Conservation (phyloP, 768 basidiomycete genomes). For the Pisolithus marmoratus region DNA sequence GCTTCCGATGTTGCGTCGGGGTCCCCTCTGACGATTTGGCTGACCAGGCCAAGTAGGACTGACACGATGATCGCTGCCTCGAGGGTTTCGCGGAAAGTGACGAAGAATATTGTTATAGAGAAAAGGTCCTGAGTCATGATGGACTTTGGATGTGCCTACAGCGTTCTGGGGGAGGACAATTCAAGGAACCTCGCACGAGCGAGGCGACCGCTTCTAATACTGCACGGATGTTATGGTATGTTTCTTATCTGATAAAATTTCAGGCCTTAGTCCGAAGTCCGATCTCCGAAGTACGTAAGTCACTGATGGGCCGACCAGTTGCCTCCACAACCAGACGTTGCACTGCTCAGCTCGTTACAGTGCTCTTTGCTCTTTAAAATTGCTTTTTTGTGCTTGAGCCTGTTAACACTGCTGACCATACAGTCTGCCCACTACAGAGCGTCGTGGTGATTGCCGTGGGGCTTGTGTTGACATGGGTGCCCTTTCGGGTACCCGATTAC, state of each 20-base stretch:
- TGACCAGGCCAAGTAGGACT: conserved; percentile 85
- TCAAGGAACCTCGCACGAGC: no score
- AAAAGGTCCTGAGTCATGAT: conserved; percentile 70
- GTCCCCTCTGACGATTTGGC: conserved; percentile 63
- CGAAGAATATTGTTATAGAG: conserved; percentile 92
- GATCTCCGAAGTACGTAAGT: not conserved
- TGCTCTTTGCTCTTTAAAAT: not conserved
- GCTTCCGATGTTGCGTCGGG: conserved; percentile 3
- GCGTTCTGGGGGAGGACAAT: no score
- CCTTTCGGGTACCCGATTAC: conserved; percentile 1
- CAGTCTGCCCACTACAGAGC: no score
- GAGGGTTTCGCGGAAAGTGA: conserved; percentile 91
- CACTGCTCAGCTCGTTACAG: not conserved
- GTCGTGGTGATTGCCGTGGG: no score
- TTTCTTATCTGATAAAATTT: conserved; percentile 11
- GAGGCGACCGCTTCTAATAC: no score
- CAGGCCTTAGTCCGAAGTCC: conserved; percentile 1
- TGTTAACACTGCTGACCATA: not conserved
- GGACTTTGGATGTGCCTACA: not conserved
- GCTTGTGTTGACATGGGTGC: not conserved
- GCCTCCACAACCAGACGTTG: no score
- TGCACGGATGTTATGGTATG: no score
- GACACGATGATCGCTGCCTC: conserved; percentile 92
- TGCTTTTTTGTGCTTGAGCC: not conserved
- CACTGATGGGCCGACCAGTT: not conserved